These are phyloP conservation scores for Eucalyptus pauciflora DNA, from an alignment of 345 rosid species.

Conservation along the genomic window DNA sequence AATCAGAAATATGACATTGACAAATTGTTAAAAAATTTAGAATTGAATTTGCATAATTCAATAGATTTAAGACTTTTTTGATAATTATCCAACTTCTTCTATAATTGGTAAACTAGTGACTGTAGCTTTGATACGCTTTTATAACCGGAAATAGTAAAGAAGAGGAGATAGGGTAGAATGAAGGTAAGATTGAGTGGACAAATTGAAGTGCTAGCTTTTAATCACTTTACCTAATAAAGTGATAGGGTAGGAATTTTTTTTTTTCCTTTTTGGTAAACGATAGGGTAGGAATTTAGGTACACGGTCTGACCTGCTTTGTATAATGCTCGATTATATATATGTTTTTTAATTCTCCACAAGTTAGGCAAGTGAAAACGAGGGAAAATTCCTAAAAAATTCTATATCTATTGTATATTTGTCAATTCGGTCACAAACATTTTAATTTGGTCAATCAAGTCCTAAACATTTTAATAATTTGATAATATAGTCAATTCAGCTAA, in stretches of 20 bases:
- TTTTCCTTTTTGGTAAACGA: not conserved
- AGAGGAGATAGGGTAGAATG: not conserved
- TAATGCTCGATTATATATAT: not conserved
- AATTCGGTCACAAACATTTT: too few species aligned
- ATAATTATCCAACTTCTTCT: not conserved
- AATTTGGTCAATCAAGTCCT: not conserved
- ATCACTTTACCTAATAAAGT: not conserved
- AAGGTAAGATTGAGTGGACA: not conserved
- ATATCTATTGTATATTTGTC: rapidly evolving
- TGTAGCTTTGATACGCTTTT: not conserved
- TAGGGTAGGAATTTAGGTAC: not conserved
- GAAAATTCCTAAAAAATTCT: not conserved
- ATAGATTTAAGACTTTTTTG: not conserved
- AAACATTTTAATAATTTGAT: too few species aligned
- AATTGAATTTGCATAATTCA: too few species aligned
- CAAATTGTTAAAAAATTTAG: too few species aligned
- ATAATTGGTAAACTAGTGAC: not conserved
- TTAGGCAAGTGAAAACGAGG: not conserved
- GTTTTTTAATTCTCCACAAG: not conserved
- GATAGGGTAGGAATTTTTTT: not conserved
- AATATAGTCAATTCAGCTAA: not conserved
- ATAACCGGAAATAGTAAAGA: not conserved
- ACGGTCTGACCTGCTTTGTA: not conserved
- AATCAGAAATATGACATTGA: rapidly evolving
- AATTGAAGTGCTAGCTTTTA: not conserved